Percentiles rank a stretch among this genome's conserved stretches.
Evolutionary conservation across 257 asterid species (phyloP).

Genomic region (Solanum sitiens): DNA sequence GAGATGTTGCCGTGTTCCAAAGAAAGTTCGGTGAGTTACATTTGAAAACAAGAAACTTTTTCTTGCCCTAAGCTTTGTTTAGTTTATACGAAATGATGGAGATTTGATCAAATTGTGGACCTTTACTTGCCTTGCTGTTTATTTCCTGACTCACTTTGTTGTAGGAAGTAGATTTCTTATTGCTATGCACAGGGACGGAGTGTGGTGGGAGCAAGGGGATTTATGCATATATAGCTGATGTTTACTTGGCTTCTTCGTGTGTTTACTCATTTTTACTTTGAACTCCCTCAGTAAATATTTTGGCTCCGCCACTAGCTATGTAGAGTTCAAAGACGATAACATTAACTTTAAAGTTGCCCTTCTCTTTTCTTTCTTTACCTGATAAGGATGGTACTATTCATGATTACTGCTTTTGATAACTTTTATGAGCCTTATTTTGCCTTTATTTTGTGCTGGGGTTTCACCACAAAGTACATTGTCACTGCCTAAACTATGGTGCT

Average conservation of each 20-base stretch:
- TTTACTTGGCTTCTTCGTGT: background rate
- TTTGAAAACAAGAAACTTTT: background rate
- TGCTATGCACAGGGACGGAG: background rate
- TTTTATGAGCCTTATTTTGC: background rate
- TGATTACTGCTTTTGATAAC: background rate
- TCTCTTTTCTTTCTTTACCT: too few relatives aligned
- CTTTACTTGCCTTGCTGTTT: background rate
- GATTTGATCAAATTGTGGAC: background rate
- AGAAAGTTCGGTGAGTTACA: conserved; percentile 48
- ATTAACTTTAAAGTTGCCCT: background rate
- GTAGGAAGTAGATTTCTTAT: background rate
- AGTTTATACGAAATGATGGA: background rate
- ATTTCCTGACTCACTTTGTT: background rate
- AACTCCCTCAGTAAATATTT: background rate
- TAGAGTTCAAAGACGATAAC: background rate
- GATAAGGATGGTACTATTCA: background rate
- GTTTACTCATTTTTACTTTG: background rate
- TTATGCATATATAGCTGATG: background rate
- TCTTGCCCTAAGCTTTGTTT: background rate
- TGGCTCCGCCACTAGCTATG: background rate
- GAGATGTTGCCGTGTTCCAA: conserved; percentile 43
- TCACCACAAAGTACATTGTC: background rate
- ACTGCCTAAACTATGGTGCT: background rate
- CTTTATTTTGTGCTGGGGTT: background rate
- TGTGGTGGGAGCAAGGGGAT: background rate